These are phyloP conservation scores for Cryomyces antarcticus DNA, from an alignment of 495 filamentous ascomycete genomes.

Conservation along the genomic window DNA sequence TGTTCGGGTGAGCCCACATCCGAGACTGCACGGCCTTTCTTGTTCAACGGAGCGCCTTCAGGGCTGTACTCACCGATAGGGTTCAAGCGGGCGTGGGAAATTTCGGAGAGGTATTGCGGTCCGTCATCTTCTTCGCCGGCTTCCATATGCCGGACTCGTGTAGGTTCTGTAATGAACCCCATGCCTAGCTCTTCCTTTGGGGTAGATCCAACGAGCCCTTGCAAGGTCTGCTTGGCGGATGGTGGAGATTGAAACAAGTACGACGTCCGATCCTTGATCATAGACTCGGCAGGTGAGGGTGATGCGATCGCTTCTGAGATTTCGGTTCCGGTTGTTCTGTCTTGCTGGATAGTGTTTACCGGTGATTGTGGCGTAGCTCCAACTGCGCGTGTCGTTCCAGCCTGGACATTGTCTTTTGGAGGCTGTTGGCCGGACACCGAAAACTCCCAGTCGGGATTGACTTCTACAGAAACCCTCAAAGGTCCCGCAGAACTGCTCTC, in stretches of 20 bases:
- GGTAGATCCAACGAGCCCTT: too few species aligned
- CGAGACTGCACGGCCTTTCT: constrained; percentile 16
- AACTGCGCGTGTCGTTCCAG: too few species aligned
- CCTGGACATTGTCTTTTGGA: too few species aligned
- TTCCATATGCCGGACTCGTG: too few species aligned
- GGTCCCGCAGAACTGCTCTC: constrained; percentile 6
- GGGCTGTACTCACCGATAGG: constrained; percentile 22
- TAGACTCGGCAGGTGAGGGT: constrained; percentile 27
- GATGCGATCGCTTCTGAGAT: constrained; percentile 3
- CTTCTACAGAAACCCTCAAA: constrained; percentile 9
- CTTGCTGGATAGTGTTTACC: neutral
- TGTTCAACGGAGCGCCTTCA: constrained; percentile 16
- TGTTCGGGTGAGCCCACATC: neutral
- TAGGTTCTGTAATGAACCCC: too few species aligned
- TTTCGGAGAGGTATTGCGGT: neutral
- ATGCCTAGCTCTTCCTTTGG: too few species aligned
- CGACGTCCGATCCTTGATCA: constrained; percentile 32
- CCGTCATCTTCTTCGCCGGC: too few species aligned
- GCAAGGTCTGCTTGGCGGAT: constrained; percentile 8
- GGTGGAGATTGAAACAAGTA: constrained; percentile 33
- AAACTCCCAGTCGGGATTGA: constrained; percentile 6
- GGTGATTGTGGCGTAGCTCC: too few species aligned
- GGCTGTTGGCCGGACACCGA: constrained; percentile 5
- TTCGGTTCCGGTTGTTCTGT: neutral
- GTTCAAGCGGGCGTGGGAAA: constrained; percentile 12